These are phyloP conservation scores for Aspergillus fumigatus DNA, from an alignment of 2,329 filamentous ascomycete genomes.

Conservation along the genomic window DNA sequence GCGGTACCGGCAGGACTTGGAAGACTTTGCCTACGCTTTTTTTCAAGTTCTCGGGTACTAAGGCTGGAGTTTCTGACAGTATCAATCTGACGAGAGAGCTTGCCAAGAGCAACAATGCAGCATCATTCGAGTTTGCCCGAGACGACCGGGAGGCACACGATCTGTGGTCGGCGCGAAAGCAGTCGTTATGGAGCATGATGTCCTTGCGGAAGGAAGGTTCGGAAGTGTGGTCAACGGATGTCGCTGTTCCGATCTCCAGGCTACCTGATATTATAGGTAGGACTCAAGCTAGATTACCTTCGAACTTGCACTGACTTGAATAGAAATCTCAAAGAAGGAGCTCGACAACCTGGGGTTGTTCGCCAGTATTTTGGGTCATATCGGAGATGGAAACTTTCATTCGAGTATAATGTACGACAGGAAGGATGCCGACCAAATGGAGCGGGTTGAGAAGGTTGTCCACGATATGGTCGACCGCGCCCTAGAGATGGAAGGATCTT, in stretches of 20 bases:
- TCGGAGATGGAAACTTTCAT: slow-evolving; percentile 94
- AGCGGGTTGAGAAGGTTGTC: slow-evolving; percentile 74
- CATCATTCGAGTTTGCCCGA: slow-evolving; percentile 53
- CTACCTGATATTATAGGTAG: slow-evolving; percentile 58
- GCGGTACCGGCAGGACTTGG: slow-evolving; percentile 51
- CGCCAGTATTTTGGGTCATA: slow-evolving; percentile 81
- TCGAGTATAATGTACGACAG: slow-evolving; percentile 85
- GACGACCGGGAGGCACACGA: slow-evolving; percentile 51
- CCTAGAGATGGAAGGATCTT: slow-evolving; percentile 89
- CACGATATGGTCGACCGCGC: slow-evolving; percentile 89
- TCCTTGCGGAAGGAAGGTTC: slow-evolving; percentile 51
- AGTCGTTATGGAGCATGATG: slow-evolving; percentile 59
- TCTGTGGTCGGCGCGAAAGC: slow-evolving; percentile 58
- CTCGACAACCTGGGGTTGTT: slow-evolving; percentile 83
- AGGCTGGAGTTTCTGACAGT: slow-evolving; percentile 72
- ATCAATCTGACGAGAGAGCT: slow-evolving; percentile 65
- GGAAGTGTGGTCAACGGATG: slow-evolving; percentile 60
- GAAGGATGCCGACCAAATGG: slow-evolving; percentile 62
- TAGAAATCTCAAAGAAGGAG: slow-evolving; percentile 82
- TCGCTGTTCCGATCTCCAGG: slow-evolving; percentile 57
- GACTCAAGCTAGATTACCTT: background rate
- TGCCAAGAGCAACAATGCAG: slow-evolving; percentile 55
- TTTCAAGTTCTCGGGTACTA: slow-evolving; percentile 67
- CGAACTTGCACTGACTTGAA: slow-evolving; percentile 22
- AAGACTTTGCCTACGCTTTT: slow-evolving; percentile 39